Conservation (phyloP, 345 rosid genomes). For the Carallia pectinifolia region DNA sequence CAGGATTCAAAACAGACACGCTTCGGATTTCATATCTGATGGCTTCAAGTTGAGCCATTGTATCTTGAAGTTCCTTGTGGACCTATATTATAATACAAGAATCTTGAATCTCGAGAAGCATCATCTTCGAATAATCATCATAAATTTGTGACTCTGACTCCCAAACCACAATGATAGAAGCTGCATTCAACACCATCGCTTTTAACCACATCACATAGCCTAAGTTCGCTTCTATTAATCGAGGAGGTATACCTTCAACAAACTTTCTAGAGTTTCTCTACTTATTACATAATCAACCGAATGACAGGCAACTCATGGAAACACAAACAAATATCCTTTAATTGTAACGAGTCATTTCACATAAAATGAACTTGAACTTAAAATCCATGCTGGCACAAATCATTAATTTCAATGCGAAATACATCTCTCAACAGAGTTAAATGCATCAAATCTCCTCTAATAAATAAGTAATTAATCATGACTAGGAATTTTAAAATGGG, state of each 20-base stretch:
- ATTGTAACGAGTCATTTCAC: too few relatives aligned
- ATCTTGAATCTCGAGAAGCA: background rate
- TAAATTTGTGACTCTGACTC: background rate
- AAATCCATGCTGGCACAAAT: too few relatives aligned
- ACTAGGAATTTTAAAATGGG: too few relatives aligned
- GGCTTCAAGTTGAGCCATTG: constrained; percentile 76
- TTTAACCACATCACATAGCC: too few relatives aligned
- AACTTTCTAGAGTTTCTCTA: too few relatives aligned
- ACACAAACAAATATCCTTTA: background rate
- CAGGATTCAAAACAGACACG: constrained; percentile 61
- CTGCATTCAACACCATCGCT: background rate
- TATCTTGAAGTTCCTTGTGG: constrained; percentile 85
- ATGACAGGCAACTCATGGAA: background rate
- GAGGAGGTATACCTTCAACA: too few relatives aligned
- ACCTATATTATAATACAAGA: constrained; percentile 38
- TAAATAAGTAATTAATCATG: too few relatives aligned
- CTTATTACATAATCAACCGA: background rate
- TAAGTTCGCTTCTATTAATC: too few relatives aligned
- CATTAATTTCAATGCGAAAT: too few relatives aligned
- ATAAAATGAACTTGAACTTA: too few relatives aligned
- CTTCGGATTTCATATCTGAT: constrained; percentile 77
- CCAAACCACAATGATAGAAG: background rate
- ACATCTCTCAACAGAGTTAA: too few relatives aligned
- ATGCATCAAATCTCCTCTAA: too few relatives aligned
- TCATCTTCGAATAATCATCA: background rate